Evolutionary conservation across 306 rosid genomes (phyloP).

Genomic region (Sechiopsis laciniata): DNA sequence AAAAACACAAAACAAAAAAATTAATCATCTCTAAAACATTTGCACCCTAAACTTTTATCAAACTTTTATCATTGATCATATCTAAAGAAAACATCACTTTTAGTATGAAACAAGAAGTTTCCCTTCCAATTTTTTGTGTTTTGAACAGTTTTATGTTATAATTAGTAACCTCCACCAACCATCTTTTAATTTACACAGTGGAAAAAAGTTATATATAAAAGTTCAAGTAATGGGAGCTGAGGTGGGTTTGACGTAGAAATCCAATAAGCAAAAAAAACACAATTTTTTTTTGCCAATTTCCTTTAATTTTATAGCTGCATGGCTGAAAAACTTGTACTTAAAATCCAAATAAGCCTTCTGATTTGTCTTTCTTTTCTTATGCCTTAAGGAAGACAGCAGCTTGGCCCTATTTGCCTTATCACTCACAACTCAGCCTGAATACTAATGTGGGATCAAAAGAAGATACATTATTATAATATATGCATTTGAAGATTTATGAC

Average conservation of each 20-base stretch:
- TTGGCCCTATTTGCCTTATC: conserved; percentile 7
- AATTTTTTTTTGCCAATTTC: not conserved
- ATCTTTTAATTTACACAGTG: not conserved
- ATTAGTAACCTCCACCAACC: not conserved
- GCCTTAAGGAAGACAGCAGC: conserved; percentile 2
- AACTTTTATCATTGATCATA: not conserved
- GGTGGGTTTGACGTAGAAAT: conserved; percentile 13
- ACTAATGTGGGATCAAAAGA: not conserved
- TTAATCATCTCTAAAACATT: too few species aligned
- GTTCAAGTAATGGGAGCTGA: not conserved
- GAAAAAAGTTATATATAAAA: not conserved
- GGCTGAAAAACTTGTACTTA: not conserved
- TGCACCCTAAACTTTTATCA: too few species aligned
- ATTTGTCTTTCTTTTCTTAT: conserved; percentile 12
- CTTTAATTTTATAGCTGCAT: not conserved
- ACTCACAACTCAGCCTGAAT: conserved; percentile 15
- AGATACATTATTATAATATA: not conserved
- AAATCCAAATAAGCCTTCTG: not conserved
- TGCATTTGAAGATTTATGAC: conserved; percentile 1
- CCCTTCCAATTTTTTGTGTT: not conserved
- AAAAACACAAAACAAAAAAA: too few species aligned
- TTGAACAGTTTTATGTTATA: not conserved
- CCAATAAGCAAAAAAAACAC: not conserved
- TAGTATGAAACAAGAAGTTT: not conserved
- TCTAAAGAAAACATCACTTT: not conserved